phyloP scores from a whole-genome alignment of 345 rosid genomes.

The Pugionium cornutum region DNA sequence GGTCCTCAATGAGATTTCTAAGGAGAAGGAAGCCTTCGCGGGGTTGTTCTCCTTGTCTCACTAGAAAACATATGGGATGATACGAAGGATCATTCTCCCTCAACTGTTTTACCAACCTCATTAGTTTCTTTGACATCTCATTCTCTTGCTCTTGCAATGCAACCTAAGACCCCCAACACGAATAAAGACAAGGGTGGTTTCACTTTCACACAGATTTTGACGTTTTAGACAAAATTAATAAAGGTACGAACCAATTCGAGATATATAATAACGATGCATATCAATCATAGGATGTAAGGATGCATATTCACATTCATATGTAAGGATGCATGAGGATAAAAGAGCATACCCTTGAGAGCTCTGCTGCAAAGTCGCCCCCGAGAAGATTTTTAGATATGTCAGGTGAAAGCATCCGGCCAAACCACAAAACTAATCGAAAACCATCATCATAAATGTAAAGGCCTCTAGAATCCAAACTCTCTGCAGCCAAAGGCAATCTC shows the following conservation, averaged over 20 bases:
- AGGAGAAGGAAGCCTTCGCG: constrained; percentile 88
- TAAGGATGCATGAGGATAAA: constrained; percentile 6
- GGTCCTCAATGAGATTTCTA: constrained; percentile 81
- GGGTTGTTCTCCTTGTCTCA: constrained; percentile 98
- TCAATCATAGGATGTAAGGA: neutral
- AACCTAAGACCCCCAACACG: constrained; percentile 54
- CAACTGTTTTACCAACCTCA: constrained; percentile 59
- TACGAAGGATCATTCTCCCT: constrained; percentile 74
- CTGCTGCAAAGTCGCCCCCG: constrained; percentile 84
- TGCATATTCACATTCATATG: neutral
- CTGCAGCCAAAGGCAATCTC: constrained; percentile 73
- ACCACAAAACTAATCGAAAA: constrained; percentile 81
- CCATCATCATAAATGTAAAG: constrained; percentile 92
- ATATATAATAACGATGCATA: neutral
- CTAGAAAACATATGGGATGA: constrained; percentile 69
- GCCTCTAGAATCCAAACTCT: constrained; percentile 91
- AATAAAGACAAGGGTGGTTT: constrained; percentile 4
- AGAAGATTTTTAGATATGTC: constrained; percentile 77
- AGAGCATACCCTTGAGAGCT: constrained; percentile 76
- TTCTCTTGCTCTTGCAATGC: constrained; percentile 55
- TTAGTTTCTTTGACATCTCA: constrained; percentile 86
- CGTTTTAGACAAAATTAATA: neutral
- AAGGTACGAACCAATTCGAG: neutral
- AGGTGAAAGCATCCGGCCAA: constrained; percentile 95
- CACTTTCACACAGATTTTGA: constrained; percentile 10